These are phyloP conservation scores for Entrophospora sp. DNA, from an alignment of 192 early-diverging fungal species.

Conservation along the genomic window DNA sequence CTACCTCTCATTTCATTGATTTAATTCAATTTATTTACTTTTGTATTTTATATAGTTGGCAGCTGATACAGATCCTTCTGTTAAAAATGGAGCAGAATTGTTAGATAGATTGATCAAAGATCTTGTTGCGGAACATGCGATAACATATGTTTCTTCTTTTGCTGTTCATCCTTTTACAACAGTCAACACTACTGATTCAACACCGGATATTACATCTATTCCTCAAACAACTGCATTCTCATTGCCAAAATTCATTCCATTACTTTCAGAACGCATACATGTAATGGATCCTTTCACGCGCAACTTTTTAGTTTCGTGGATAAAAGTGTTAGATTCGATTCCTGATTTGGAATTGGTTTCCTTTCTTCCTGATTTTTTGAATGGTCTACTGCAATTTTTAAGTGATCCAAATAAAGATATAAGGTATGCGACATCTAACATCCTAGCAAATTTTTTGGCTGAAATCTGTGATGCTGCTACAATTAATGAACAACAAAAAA, in stretches of 20 bases:
- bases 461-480: constrained; percentile 73
- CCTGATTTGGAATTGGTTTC: constrained; percentile 90
- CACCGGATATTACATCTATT: no score
- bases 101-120: constrained; percentile 94
- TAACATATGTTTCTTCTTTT: constrained; percentile 53
- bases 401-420: constrained; percentile 89
- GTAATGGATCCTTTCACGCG: constrained; percentile 83
- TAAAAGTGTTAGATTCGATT: constrained; percentile 81
- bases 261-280: constrained; percentile 86
- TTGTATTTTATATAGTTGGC: constrained; percentile 58
- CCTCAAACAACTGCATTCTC: constrained; percentile 72
- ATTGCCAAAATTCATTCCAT: constrained; percentile 85
- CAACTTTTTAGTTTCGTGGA: constrained; percentile 93
- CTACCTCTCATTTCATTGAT: constrained; percentile 86
- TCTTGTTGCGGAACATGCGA: constrained; percentile 86
- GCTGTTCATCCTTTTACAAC: background rate
- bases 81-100: constrained; percentile 91
- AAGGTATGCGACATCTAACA: constrained; percentile 64
- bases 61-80: constrained; percentile 81
- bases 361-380: constrained; percentile 89
- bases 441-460: constrained; percentile 82
- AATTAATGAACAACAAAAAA: constrained; percentile 48
- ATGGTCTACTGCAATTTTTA: constrained; percentile 83
- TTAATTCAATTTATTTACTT: no score
- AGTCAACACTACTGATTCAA: constrained; percentile 24